phyloP scores from a whole-genome alignment of 2,329 filamentous ascomycete species.

The Sarocladiaceae sp. region DNA sequence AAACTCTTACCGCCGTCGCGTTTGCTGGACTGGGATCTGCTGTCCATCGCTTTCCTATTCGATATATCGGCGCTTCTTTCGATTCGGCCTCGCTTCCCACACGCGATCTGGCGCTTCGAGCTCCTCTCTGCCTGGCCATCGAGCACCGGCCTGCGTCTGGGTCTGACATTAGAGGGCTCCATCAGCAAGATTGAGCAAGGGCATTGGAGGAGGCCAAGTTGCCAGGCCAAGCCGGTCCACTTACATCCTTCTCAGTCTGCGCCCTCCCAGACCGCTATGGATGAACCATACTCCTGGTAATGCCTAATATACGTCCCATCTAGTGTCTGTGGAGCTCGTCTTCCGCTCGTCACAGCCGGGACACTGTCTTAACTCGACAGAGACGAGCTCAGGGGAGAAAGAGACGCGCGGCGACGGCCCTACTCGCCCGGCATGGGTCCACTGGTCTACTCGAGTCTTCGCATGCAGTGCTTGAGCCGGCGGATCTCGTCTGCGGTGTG shows the following conservation, averaged over 20 bases:
- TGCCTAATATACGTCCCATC: background rate
- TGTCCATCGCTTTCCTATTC: background rate
- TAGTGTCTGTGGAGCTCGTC: slow-evolving; percentile 2
- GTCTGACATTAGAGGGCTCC: background rate
- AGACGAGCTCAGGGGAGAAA: background rate
- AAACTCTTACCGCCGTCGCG: too few relatives aligned
- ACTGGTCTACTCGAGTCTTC: background rate
- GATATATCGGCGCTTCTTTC: background rate
- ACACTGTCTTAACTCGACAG: too few relatives aligned
- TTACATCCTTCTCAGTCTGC: background rate
- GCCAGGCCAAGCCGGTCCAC: background rate
- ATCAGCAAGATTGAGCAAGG: background rate
- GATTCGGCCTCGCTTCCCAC: slow-evolving; percentile 6
- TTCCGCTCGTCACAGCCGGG: background rate
- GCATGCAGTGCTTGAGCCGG: background rate
- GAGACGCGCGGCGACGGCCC: slow-evolving; percentile 2
- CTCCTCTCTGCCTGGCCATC: background rate
- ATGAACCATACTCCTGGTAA: slow-evolving; percentile 3
- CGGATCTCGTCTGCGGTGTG: background rate
- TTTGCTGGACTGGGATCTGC: background rate
- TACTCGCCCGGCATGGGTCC: background rate
- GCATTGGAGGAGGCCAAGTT: background rate
- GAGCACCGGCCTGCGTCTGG: background rate
- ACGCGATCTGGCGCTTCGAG: slow-evolving; percentile 8
- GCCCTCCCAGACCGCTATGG: background rate